Percentiles rank a stretch among this genome's conserved stretches.
Conservation (phyloP, 176 grass and related monocot genomes). For the Olyra latifolia region DNA sequence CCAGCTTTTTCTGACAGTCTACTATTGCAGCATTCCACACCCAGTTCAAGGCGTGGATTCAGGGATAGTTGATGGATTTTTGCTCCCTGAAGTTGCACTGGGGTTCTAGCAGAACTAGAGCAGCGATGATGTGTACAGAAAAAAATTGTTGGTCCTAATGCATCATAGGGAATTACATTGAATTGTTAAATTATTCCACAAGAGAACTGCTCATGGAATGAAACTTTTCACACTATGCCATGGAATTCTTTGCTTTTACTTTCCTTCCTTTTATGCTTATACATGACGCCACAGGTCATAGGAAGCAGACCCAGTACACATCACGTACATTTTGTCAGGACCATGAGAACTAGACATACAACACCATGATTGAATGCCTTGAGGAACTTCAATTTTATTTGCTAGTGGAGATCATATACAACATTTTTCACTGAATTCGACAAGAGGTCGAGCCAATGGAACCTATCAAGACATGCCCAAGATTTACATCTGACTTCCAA, state of each 20-base stretch:
- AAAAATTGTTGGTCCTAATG: not conserved
- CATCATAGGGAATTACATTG: not conserved
- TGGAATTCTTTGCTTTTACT: not conserved
- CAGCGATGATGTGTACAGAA: not conserved
- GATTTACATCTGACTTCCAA: constrained; percentile 21
- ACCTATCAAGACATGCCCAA: constrained; percentile 1
- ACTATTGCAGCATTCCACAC: not conserved
- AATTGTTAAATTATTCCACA: not conserved
- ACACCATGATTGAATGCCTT: not conserved
- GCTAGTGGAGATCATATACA: constrained; percentile 20
- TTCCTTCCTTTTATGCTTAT: not conserved
- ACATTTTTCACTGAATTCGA: not conserved
- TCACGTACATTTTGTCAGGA: not conserved
- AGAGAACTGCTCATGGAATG: not conserved
- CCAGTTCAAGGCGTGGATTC: not conserved
- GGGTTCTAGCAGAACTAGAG: not conserved
- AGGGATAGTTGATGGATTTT: not conserved
- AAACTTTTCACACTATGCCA: not conserved
- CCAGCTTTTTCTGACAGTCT: not conserved
- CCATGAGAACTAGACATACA: not conserved
- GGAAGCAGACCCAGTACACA: not conserved
- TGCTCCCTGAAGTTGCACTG: not conserved
- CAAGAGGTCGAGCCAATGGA: constrained; percentile 4
- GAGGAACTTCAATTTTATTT: not conserved
- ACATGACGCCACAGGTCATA: not conserved